Percentiles rank a stretch among this genome's conserved stretches.
Evolutionary conservation across 192 early-diverging fungal species (phyloP).

Genomic region (Coemansia sp.): DNA sequence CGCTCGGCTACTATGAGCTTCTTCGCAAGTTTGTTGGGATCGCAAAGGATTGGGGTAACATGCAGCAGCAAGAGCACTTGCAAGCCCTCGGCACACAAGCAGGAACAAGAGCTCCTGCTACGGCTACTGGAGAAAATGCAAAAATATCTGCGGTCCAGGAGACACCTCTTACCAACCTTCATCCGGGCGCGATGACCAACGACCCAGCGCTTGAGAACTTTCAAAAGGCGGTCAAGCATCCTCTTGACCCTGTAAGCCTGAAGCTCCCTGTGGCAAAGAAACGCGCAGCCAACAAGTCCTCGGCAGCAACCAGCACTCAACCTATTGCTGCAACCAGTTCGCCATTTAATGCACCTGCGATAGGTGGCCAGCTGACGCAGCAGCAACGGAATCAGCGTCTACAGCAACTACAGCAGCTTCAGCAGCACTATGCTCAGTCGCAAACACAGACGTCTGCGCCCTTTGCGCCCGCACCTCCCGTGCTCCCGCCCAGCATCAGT

Average conservation of each 20-base stretch:
- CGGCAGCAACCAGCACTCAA: background rate
- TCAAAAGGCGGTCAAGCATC: slow-evolving; percentile 52
- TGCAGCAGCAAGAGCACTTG: slow-evolving; percentile 12
- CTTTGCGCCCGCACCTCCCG: slow-evolving; percentile 33
- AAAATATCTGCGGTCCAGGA: slow-evolving; percentile 1
- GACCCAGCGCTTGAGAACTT: slow-evolving; percentile 49
- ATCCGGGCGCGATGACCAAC: slow-evolving; percentile 40
- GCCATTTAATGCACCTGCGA: background rate
- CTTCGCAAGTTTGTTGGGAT: slow-evolving; percentile 16
- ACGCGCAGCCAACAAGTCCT: slow-evolving; percentile 21
- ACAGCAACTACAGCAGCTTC: slow-evolving; percentile 3
- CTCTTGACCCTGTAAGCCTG: slow-evolving; percentile 41
- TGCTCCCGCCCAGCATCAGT: slow-evolving; percentile 43
- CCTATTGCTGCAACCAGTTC: background rate
- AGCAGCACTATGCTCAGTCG: slow-evolving; percentile 5
- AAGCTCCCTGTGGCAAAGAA: slow-evolving; percentile 48
- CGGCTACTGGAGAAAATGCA: background rate
- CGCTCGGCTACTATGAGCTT: slow-evolving; percentile 1
- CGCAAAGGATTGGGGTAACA: slow-evolving; percentile 44
- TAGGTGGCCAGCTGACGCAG: background rate
- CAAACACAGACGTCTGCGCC: background rate
- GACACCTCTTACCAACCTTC: slow-evolving; percentile 49
- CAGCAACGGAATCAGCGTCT: background rate
- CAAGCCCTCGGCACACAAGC: background rate
- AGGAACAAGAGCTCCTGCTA: slow-evolving; percentile 1